A percentile compares a stretch with the other conserved stretches of the same genome.
Evolutionary conservation across 2,329 filamentous ascomycete genomes (phyloP).

Genomic region (Tetracladium maxilliforme): DNA sequence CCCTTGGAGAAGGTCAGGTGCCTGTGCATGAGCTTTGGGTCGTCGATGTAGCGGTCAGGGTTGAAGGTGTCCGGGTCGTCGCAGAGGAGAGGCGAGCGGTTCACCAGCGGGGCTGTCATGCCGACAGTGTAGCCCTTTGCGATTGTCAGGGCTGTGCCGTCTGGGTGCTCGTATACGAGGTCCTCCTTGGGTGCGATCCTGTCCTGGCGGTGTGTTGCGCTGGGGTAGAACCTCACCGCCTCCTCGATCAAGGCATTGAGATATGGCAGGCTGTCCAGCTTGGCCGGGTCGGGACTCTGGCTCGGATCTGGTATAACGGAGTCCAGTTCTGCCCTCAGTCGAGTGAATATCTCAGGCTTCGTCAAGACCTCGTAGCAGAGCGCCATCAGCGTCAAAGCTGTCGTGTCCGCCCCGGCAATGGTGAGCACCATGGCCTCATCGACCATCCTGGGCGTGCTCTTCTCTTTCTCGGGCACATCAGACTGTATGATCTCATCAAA

Average conservation of each 20-base stretch:
- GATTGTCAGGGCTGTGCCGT: background rate
- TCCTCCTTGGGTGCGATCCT: background rate
- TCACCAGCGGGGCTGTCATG: background rate
- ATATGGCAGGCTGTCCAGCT: conserved; percentile 24
- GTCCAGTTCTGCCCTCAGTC: conserved; percentile 12
- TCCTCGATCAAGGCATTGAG: conserved; percentile 9
- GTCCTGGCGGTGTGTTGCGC: conserved; percentile 1
- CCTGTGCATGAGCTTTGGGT: conserved; percentile 8
- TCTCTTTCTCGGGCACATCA: conserved; percentile 19
- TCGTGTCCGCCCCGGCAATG: conserved; percentile 22
- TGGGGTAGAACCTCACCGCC: background rate
- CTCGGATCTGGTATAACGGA: conserved; percentile 9
- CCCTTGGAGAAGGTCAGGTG: conserved; percentile 11
- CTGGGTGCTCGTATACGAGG: background rate
- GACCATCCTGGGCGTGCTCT: conserved; percentile 15
- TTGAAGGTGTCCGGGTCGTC: background rate
- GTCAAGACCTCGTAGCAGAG: conserved; percentile 14
- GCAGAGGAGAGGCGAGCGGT: background rate
- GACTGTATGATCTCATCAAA: conserved; percentile 14
- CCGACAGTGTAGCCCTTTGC: background rate
- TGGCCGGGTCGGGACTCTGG: conserved; percentile 8
- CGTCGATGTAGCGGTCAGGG: background rate
- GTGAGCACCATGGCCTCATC: conserved; percentile 20
- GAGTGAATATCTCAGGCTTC: conserved; percentile 8
- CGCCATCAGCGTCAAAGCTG: conserved; percentile 12